phyloP scores from a whole-genome alignment of 305 asterid genomes.

The Rubia balearica region DNA sequence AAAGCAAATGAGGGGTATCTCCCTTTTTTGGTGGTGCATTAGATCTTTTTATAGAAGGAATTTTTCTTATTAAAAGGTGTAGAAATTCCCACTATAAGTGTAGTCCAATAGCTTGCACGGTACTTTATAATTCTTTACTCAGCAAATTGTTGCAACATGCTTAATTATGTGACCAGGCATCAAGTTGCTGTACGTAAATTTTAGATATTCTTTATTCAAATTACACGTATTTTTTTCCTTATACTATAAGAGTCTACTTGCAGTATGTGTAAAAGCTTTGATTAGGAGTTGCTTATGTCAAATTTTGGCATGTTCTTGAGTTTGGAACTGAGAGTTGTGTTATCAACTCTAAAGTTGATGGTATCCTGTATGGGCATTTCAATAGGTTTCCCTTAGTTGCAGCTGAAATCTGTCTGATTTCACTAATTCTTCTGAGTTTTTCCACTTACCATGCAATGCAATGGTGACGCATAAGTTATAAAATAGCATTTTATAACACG shows the following conservation, averaged over 20 bases:
- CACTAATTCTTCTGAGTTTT: too few species aligned
- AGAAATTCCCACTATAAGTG: not conserved
- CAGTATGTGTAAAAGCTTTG: not conserved
- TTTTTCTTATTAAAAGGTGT: not conserved
- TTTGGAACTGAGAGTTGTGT: not conserved
- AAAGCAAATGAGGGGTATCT: slow-evolving; percentile 25
- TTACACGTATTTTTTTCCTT: not conserved
- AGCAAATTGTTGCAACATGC: not conserved
- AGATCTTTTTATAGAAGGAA: not conserved
- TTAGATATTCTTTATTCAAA: not conserved
- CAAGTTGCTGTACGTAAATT: not conserved
- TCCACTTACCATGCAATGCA: too few species aligned
- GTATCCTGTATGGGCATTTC: too few species aligned
- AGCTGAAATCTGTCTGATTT: too few species aligned
- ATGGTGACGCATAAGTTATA: too few species aligned
- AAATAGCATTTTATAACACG: too few species aligned
- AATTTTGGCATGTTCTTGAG: not conserved
- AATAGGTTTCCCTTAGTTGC: too few species aligned
- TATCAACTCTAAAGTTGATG: too few species aligned
- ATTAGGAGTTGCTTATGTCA: not conserved
- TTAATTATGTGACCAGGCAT: not conserved
- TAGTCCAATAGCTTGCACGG: not conserved
- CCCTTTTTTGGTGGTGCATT: not conserved
- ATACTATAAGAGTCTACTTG: not conserved
- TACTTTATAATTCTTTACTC: not conserved